Base-by-base conservation (phyloP, 2,329 filamentous ascomycete genomes). In the Aureobasidium sp. region DNA sequence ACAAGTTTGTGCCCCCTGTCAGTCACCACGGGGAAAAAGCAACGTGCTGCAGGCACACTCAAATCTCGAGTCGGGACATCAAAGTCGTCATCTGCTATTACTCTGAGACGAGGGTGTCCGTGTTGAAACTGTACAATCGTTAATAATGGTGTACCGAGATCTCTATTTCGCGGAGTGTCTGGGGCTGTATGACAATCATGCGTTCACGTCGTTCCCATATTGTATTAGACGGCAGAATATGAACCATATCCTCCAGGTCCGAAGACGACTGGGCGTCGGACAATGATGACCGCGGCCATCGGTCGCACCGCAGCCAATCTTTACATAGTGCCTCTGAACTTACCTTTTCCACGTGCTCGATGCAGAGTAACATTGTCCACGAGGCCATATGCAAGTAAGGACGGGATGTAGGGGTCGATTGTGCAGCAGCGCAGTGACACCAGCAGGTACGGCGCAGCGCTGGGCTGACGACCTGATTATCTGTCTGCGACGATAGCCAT, bases 121-220 rank as follows among this genome's bases (percentile, higher is more conserved):
- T 58, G 54, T 47, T 48, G 54, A 58, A 30, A 30, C 32, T 41
- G 29, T 47, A 21, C 29, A 58, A 9, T 58, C 42, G 42, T 58
- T 42, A 48, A 37, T 42, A 48, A 37, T 58, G 54, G 54, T 58
- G 54, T 58, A 58, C 54, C 54, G 21, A 48, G 54, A 58, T 58
- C 39, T 32, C 42, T 27, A 5, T 45, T 57, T 44, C 41, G 29
- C 29, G 53, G 53, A 57, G 53, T 57, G 27, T 57, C 53, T 57
- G 53, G 53, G 53, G 53, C 53, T 58, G 27, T 30, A 25, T 58
- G 42, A 44, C 41, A 44, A 39, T 57, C 39, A 58, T 58, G 54
- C 54, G 54, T 48, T 58, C 54, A 57, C 30, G 16, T 32, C 54
- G 34, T 30, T 29, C 27, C 39, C 39, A 25, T 42, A 21, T 21